Evolutionary conservation across 2,329 filamentous ascomycete genomes (phyloP).

Genomic region (Cryphonectria parasitica): DNA sequence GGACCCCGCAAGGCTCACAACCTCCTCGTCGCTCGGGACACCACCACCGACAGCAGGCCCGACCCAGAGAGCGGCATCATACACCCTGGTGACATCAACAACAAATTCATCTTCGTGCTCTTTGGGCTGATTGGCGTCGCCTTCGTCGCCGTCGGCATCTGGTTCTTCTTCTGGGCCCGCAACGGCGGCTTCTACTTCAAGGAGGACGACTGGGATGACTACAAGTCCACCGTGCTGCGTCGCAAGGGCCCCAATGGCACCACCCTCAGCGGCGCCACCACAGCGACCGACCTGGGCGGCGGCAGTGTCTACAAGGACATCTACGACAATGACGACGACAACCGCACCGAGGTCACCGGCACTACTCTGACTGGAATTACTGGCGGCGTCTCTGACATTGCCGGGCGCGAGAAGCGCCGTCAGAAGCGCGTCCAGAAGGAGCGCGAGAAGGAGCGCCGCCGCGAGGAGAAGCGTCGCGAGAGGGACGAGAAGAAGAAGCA

Average conservation of each 20-base stretch:
- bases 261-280: conserved; percentile 79
- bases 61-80: conserved; percentile 54
- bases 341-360: conserved; percentile 43
- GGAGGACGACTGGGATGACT: conserved; percentile 93
- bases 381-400: conserved; percentile 59
- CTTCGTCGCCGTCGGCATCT: conserved; percentile 77
- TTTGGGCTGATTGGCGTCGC: conserved; percentile 82
- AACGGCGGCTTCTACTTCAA: conserved; percentile 92
- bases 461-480: conserved; percentile 41
- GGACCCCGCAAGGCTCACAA: conserved; percentile 50
- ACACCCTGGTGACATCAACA: conserved; percentile 62
- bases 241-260: conserved; percentile 89
- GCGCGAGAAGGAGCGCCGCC: conserved; percentile 50
- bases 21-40: conserved; percentile 48
- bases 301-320: conserved; percentile 82
- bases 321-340: conserved; percentile 39
- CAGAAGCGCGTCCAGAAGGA: conserved; percentile 59
- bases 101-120: conserved; percentile 77
- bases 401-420: conserved; percentile 56
- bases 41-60: conserved; percentile 33
- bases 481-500: conserved; percentile 38
- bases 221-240: conserved; percentile 91
- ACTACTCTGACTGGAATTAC: conserved; percentile 57
- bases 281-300: conserved; percentile 82
- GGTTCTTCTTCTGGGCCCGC: conserved; percentile 99